A percentile compares a stretch with the other conserved stretches of the same genome.
Conservation (phyloP, 352 stramenopile genomes). For the Phytophthora hibernalis region DNA sequence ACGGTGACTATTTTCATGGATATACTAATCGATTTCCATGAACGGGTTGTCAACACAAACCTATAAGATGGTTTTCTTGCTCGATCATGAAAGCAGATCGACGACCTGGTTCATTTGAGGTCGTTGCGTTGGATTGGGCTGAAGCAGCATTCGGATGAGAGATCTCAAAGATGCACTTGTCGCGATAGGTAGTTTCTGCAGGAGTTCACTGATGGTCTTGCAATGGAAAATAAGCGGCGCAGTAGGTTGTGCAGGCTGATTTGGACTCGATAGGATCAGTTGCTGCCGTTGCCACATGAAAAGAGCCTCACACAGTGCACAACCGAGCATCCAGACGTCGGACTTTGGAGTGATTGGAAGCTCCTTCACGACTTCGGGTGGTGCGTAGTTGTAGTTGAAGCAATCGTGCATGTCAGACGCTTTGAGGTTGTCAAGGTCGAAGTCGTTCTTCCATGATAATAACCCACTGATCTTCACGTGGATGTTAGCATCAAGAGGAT, state of each 20-base stretch:
- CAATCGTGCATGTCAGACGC: conserved; percentile 45
- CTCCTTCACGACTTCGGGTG: conserved; percentile 50
- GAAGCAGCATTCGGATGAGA: conserved; percentile 69
- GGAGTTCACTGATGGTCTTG: conserved; percentile 49
- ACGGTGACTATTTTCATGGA: conserved; percentile 15
- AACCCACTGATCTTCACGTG: conserved; percentile 51
- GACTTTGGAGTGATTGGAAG: conserved; percentile 49
- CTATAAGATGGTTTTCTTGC: conserved; percentile 6
- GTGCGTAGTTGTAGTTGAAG: conserved; percentile 47
- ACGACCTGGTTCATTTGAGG: conserved; percentile 68
- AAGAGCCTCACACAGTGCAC: conserved; percentile 59
- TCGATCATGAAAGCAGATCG: conserved; percentile 45
- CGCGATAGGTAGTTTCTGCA: conserved; percentile 55
- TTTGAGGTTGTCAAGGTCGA: conserved; percentile 37
- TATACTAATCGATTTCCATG: too few relatives aligned
- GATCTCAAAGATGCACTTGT: conserved; percentile 56
- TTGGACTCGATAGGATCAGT: conserved; percentile 23
- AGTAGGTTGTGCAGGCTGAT: not conserved
- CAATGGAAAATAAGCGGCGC: conserved; percentile 44
- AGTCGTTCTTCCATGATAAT: conserved; percentile 54
- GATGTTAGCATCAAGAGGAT: not conserved
- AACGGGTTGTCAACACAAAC: not conserved
- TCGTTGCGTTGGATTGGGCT: conserved; percentile 60
- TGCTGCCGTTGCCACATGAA: conserved; percentile 61
- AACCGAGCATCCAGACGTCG: conserved; percentile 75